A percentile compares a stretch with the other conserved stretches of the same genome.
Conservation (phyloP, 495 filamentous ascomycete species). For the Acidiella bohemica region DNA sequence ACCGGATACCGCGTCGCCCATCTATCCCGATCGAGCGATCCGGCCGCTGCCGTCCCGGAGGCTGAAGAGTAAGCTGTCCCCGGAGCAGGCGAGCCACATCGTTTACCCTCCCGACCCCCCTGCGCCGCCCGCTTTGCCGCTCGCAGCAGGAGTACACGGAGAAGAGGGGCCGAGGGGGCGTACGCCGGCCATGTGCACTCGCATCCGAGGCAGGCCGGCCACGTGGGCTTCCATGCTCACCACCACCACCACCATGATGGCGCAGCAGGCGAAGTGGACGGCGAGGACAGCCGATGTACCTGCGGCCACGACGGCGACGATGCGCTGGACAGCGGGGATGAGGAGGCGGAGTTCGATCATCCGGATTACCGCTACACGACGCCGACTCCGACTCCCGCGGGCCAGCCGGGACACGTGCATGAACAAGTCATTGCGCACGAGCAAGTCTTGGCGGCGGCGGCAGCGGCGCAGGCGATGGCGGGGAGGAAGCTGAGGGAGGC, state of each 20-base stretch:
- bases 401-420: background rate
- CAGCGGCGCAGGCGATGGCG: conserved; percentile 1
- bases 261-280: background rate
- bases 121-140: conserved; percentile 41
- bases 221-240: no score
- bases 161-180: background rate
- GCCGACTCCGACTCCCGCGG: conserved; percentile 1
- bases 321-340: conserved; percentile 14
- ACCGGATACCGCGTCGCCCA: conserved; percentile 52
- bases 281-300: conserved; percentile 16
- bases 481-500: conserved; percentile 9
- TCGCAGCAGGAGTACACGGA: conserved; percentile 11
- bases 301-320: conserved; percentile 13
- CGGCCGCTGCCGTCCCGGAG: conserved; percentile 81
- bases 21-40: conserved; percentile 81
- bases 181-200: conserved; percentile 6
- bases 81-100: conserved; percentile 70
- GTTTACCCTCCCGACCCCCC: conserved; percentile 62
- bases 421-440: background rate
- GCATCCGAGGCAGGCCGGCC: no score
- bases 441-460: no score
- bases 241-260: conserved; percentile 4
- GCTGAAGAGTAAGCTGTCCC: conserved; percentile 70
- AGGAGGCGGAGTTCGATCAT: conserved; percentile 22
- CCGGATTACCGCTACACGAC: conserved; percentile 23